Base-by-base conservation (phyloP, 306 rosid genomes). In the Vicia villosa region DNA sequence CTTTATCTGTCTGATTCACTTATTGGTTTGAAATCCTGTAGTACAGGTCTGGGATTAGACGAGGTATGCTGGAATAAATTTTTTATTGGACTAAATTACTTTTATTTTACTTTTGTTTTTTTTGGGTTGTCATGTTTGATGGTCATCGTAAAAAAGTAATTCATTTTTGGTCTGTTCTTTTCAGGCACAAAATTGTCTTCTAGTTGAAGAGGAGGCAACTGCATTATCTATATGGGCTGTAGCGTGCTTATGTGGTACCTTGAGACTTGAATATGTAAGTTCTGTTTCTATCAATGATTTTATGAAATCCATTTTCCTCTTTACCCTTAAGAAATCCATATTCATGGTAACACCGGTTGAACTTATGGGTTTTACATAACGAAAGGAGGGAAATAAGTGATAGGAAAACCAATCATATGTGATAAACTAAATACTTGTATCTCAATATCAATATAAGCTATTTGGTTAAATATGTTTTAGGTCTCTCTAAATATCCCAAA, bases 191-290 rank as follows among this genome's bases (percentile, higher is more conserved):
- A 82, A 80, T 56, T 90, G 86, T 36, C 88, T 95, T 81, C 58
- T 85, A 74, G 91, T 68, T 8, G 95, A 89, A 86, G 99, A 95
- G 85, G 99, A 95, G 86, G 97, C 97, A 63, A 75, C 87, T 70
- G 91, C 97, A 58, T 83, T 95, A 76, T 95, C 99, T 58, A 81
- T 82, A 75, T 95, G 97, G 96, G 87, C 97, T 75, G 83, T 95
- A 60, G 96, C 97, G 55, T 87, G 93, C 87, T 47, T 91, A 32
- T 95, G 99, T 82, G 97, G 99, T 72, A 86, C 96, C 73, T 84
- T 95, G 77, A 94, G 96, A 79, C 97, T 95, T 60, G 99, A 95
- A 77, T 69, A 91, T 84, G 99, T 95, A 76, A 72, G 88, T 77
- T 68, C 63, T 74, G 51, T 50, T 14, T 69, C 66, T 58, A 26